Evolutionary conservation across 495 filamentous ascomycete genomes (phyloP).

Genomic region (Lichenothelia convexa): DNA sequence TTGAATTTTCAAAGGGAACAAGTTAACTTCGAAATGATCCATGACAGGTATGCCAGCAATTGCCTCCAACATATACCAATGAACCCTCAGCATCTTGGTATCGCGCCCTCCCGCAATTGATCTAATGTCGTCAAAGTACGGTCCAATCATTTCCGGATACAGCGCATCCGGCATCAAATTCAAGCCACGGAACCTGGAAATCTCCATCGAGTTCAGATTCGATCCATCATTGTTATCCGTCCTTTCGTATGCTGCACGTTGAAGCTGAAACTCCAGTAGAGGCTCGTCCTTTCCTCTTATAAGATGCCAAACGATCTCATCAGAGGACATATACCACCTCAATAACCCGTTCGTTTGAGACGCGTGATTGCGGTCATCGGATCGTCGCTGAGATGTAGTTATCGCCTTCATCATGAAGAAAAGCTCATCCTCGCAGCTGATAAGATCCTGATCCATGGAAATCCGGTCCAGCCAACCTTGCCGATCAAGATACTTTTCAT

Average conservation of each 20-base stretch:
- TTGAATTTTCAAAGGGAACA: conserved; percentile 87
- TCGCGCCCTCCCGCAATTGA: conserved; percentile 28
- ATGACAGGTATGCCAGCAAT: conserved; percentile 96
- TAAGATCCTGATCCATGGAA: conserved; percentile 68
- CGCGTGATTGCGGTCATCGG: conserved; percentile 43
- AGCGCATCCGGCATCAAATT: conserved; percentile 80
- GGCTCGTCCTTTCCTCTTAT: conserved; percentile 70
- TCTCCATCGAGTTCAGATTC: conserved; percentile 77
- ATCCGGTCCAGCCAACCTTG: conserved; percentile 83
- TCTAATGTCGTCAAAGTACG: conserved; percentile 53
- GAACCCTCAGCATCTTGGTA: conserved; percentile 70
- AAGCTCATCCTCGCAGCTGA: conserved; percentile 82
- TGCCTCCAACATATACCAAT: conserved; percentile 95
- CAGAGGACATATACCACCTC: conserved; percentile 74
- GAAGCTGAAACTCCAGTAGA: conserved; percentile 82
- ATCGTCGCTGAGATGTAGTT: conserved; percentile 80
- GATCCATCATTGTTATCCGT: conserved; percentile 94
- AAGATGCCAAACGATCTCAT: conserved; percentile 93
- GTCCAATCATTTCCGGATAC: conserved; percentile 88
- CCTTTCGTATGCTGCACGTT: conserved; percentile 76
- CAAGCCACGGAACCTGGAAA: conserved; percentile 63
- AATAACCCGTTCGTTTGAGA: conserved; percentile 58
- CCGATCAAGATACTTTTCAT: conserved; percentile 71
- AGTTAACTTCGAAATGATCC: conserved; percentile 88
- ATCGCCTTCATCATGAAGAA: conserved; percentile 99